phyloP scores from a whole-genome alignment of 208 protist genomes.

The Trypanosoma conorhini region DNA sequence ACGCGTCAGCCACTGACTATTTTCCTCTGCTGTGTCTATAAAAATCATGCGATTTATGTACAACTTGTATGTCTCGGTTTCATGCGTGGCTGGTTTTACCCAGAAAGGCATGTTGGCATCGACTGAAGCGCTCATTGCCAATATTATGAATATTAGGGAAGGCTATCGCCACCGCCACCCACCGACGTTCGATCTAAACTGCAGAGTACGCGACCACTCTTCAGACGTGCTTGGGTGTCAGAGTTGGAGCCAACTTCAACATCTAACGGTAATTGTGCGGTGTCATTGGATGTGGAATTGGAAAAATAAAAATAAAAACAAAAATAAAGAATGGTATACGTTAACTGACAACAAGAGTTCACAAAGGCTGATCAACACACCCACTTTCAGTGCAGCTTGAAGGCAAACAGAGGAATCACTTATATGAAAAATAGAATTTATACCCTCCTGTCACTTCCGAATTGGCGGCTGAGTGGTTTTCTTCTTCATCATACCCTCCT shows the following conservation, averaged over 20 bases:
- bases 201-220: not conserved
- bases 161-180: not conserved
- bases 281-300: not conserved
- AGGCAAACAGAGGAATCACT: conserved; percentile 13
- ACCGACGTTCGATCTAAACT: not conserved
- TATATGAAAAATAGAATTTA: not conserved
- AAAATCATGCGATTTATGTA: conserved; percentile 64
- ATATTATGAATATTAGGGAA: not conserved
- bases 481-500: not conserved
- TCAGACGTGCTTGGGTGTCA: not conserved
- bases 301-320: not conserved
- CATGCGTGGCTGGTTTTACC: not conserved
- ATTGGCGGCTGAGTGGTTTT: not conserved
- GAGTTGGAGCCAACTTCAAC: not conserved
- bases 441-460: not conserved
- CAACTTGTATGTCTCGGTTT: conserved; percentile 48
- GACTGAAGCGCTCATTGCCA: conserved; percentile 13
- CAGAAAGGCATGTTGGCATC: conserved; percentile 21
- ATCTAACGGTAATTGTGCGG: not conserved
- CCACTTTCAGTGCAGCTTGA: not conserved
- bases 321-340: not conserved
- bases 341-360: no score
- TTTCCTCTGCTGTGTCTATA: conserved; percentile 85
- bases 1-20: conserved; percentile 52
- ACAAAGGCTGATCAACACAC: not conserved